phyloP scores from a whole-genome alignment of 495 filamentous ascomycete species.

The Aspergillus biplanus region DNA sequence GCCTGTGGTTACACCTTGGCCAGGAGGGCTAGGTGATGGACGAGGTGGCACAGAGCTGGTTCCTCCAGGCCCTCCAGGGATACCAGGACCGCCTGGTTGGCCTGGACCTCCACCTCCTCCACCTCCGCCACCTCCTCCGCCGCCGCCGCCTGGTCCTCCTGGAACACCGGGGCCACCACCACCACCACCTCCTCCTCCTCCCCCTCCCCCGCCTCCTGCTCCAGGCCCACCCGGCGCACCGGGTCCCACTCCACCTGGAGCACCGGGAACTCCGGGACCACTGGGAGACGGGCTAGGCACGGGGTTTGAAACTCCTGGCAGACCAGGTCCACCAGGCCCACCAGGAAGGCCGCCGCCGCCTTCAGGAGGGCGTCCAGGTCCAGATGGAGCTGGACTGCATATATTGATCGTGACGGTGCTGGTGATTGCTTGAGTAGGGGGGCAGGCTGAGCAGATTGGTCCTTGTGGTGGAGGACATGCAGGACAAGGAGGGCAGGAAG shows the following conservation, averaged over 20 bases:
- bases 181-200: background rate
- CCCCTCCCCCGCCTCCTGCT: conserved; percentile 1
- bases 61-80: background rate
- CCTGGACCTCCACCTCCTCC: conserved; percentile 9
- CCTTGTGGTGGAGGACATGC: conserved; percentile 1
- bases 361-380: background rate
- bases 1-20: background rate
- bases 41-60: background rate
- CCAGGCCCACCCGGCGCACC: conserved; percentile 3
- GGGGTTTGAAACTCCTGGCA: too few species aligned
- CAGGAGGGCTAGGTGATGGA: too few species aligned
- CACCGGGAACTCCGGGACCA: background rate
- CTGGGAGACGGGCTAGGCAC: background rate
- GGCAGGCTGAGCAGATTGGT: background rate
- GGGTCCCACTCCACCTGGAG: too few species aligned
- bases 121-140: background rate
- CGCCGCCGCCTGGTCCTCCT: background rate
- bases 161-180: conserved; percentile 8
- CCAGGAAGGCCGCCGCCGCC: conserved; percentile 6
- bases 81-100: background rate
- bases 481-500: conserved; percentile 8
- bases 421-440: conserved; percentile 12
- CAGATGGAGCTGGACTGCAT: conserved; percentile 4
- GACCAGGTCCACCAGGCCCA: background rate
- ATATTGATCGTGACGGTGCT: conserved; percentile 3